A percentile compares a stretch with the other conserved stretches of the same genome.
Conservation (phyloP, 495 filamentous ascomycete genomes). For the Penicillium verhagenii region DNA sequence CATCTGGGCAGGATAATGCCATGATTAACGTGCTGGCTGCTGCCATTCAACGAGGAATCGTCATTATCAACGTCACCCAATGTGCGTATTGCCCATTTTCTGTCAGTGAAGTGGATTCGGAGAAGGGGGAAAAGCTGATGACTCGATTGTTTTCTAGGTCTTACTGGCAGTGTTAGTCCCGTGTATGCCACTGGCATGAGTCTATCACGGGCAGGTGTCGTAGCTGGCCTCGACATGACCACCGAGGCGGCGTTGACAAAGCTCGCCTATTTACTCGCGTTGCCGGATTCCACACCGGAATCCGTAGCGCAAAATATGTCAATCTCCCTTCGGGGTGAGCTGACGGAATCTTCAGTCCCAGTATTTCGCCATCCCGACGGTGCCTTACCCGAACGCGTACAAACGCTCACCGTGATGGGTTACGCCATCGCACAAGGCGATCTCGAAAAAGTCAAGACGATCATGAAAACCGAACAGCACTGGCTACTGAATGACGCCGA, state of each 20-base stretch:
- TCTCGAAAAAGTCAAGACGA: slow-evolving; percentile 56
- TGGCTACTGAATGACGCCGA: slow-evolving; percentile 76
- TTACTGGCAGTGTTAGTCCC: slow-evolving; percentile 83
- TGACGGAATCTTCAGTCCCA: slow-evolving; percentile 68
- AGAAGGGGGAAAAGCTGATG: neutral
- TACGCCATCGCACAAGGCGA: slow-evolving; percentile 80
- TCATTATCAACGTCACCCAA: slow-evolving; percentile 93
- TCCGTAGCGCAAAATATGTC: slow-evolving; percentile 73
- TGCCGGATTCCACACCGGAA: slow-evolving; percentile 56
- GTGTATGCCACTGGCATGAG: slow-evolving; percentile 90
- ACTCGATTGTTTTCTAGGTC: slow-evolving; percentile 33
- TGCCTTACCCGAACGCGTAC: slow-evolving; percentile 43
- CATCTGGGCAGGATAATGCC: slow-evolving; percentile 76
- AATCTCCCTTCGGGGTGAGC: slow-evolving; percentile 74
- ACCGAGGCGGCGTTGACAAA: slow-evolving; percentile 94
- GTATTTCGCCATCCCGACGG: slow-evolving; percentile 72
- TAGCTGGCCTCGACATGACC: slow-evolving; percentile 91
- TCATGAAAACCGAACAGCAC: slow-evolving; percentile 64
- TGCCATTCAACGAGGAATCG: slow-evolving; percentile 76
- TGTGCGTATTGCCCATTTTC: slow-evolving; percentile 51
- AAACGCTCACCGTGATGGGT: slow-evolving; percentile 67
- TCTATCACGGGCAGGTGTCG: slow-evolving; percentile 83
- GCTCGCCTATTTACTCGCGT: slow-evolving; percentile 80
- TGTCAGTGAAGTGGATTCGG: neutral
- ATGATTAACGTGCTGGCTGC: slow-evolving; percentile 76